phyloP scores from a whole-genome alignment of 192 early-diverging fungal species.

The Helicostylum pulchrum region DNA sequence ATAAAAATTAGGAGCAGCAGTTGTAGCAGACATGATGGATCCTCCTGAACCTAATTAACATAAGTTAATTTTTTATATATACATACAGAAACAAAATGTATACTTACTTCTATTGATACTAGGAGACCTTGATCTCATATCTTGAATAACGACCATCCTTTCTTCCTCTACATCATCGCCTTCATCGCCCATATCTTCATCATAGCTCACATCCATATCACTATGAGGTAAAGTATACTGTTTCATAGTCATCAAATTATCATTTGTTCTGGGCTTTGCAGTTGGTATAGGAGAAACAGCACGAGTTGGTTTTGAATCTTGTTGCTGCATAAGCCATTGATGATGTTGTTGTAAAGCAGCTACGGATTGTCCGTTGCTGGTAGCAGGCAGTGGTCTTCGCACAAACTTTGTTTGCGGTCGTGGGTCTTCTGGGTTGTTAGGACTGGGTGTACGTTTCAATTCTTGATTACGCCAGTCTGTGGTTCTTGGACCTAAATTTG shows the following conservation, averaged over 20 bases:
- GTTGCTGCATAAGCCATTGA: constrained; percentile 23
- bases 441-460: too few relatives aligned
- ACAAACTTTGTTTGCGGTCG: neutral
- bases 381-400: constrained; percentile 22
- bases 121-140: constrained; percentile 10
- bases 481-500: too few relatives aligned
- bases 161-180: constrained; percentile 6
- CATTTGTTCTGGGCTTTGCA: constrained; percentile 1
- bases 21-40: constrained; percentile 1
- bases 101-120: neutral
- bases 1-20: neutral
- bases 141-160: neutral
- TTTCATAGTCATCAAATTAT: neutral
- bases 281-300: neutral
- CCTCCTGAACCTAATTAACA: constrained; percentile 1
- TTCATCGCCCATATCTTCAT: neutral
- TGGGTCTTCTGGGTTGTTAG: too few relatives aligned
- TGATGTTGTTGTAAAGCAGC: constrained; percentile 29
- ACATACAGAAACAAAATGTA: too few relatives aligned
- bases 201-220: neutral
- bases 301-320: constrained; percentile 7
- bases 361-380: constrained; percentile 21
- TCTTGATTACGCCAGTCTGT: too few relatives aligned
- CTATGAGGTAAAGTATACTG: too few relatives aligned
- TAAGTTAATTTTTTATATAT: too few relatives aligned